A percentile compares a stretch with the other conserved stretches of the same genome.
These are phyloP conservation scores for Rhodamnia rubescens DNA, from an alignment of 345 rosid species.

Conservation along the genomic window DNA sequence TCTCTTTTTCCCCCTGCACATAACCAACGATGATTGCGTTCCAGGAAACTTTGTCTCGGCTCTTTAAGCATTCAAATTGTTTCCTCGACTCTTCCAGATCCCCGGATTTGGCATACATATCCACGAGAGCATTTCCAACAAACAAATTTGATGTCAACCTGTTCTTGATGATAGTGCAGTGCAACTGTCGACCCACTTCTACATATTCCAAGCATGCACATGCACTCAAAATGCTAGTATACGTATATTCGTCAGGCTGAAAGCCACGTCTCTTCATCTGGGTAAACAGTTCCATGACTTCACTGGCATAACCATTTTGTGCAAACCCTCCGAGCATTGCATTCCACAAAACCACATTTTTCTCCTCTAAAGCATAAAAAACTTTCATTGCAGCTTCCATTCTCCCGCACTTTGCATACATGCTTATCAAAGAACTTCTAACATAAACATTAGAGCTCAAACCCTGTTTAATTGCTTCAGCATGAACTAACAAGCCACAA, in stretches of 20 bases:
- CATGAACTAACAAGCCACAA: conserved; percentile 67
- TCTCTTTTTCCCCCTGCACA: conserved; percentile 61
- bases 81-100: conserved; percentile 56
- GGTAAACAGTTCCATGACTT: conserved; percentile 46
- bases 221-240: conserved; percentile 78
- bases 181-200: conserved; percentile 61
- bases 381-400: conserved; percentile 58
- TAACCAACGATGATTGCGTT: conserved; percentile 89
- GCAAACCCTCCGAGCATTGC: conserved; percentile 74
- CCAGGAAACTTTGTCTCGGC: conserved; percentile 70
- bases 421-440: conserved; percentile 75
- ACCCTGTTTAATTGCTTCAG: conserved; percentile 85
- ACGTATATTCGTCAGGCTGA: conserved; percentile 76
- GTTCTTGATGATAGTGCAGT: conserved; percentile 53
- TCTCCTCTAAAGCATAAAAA: conserved; percentile 57
- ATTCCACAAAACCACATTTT: conserved; percentile 78
- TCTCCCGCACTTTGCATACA: conserved; percentile 73
- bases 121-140: conserved; percentile 84
- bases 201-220: conserved; percentile 56
- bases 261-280: conserved; percentile 52
- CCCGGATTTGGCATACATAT: conserved; percentile 90
- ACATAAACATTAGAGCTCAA: conserved; percentile 69
- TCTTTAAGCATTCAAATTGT: conserved; percentile 52
- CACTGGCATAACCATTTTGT: conserved; percentile 51
- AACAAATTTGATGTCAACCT: conserved; percentile 45